Conservation (phyloP, 1,284 basidiomycete genomes). For the Ganoderma boninense region DNA sequence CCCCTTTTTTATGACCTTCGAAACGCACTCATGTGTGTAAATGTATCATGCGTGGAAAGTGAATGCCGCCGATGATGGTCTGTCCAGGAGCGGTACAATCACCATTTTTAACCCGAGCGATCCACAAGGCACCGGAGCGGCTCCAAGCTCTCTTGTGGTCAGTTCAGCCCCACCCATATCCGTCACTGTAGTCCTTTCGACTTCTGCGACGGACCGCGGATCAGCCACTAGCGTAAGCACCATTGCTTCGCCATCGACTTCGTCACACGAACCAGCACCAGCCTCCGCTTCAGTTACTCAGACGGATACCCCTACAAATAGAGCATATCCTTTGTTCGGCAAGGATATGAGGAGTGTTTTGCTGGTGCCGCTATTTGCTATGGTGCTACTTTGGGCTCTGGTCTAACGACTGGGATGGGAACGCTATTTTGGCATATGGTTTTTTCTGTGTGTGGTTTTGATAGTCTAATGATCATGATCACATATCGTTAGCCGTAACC, state of each 20-base stretch:
- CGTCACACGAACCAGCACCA: neutral
- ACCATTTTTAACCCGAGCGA: conserved; percentile 7
- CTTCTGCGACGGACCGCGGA: neutral
- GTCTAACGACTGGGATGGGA: neutral
- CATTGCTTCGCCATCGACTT: neutral
- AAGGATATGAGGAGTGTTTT: neutral
- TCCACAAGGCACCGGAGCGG: conserved; percentile 3
- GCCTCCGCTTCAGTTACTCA: neutral
- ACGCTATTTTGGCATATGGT: neutral
- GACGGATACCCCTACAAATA: neutral
- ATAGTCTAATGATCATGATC: neutral
- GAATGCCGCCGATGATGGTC: neutral
- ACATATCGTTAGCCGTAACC: neutral
- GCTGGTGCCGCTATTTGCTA: neutral
- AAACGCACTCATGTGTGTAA: neutral
- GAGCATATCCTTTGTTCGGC: neutral
- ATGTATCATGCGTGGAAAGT: neutral
- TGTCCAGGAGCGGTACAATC: neutral
- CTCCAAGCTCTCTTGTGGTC: conserved; percentile 2
- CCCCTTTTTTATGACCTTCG: neutral
- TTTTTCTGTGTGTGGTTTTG: neutral
- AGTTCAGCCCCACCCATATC: conserved; percentile 6
- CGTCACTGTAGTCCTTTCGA: neutral
- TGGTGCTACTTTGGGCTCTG: neutral
- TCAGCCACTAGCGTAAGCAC: neutral